Base-by-base conservation (phyloP, 2,329 filamentous ascomycete species). In the Exophiala viscosa region DNA sequence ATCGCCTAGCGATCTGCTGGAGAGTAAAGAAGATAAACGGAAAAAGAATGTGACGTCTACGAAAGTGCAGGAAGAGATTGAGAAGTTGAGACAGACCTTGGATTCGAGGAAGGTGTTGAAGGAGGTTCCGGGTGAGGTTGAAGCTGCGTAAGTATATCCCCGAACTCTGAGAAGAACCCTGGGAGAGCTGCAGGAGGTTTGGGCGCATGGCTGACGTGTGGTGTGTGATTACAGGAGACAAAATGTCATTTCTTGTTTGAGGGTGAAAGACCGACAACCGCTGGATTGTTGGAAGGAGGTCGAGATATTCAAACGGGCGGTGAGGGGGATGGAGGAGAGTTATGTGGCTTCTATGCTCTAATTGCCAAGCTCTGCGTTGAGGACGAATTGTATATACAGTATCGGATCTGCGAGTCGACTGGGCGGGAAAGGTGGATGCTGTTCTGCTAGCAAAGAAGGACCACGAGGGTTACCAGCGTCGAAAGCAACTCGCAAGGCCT, bases 251-350 rank as follows among this genome's bases (percentile, higher is more conserved):
- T 80, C 81, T 64, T 97, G 92, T 70, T 76, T 97, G 76, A 78
- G 87, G 57, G 79, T 86, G 66, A 86, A 96, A 70, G 91, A 96
- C 72, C 80, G 90, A 60, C 81, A 90, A 70, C 91, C 92, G 68
- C 76, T 96, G 67, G 88, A 96, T 76, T 97, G 92, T 80, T 96
- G 88, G 87, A 81, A 85, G 72, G 90, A 96, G 80, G 90, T 96
- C 18, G 87, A 95, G 75, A 78, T 77, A 15, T 97, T 97, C 72
- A 95, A 91, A 82, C 80, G 81, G 64, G 89, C 95, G 78, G 91
- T 97, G 45, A 83, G 87, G 62, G 84, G 83, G 74, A 71, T 96
- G 72, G 92, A 96, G 81, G 86, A 83, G 73, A 79, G 78, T 20
- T 97, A 95, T 83, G 89, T 96, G 33, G 86, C 95, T 67, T 89